A percentile compares a stretch with the other conserved stretches of the same genome.
phyloP scores from a whole-genome alignment of 2,329 filamentous ascomycete species.

The Colletotrichum neosansevieriae region DNA sequence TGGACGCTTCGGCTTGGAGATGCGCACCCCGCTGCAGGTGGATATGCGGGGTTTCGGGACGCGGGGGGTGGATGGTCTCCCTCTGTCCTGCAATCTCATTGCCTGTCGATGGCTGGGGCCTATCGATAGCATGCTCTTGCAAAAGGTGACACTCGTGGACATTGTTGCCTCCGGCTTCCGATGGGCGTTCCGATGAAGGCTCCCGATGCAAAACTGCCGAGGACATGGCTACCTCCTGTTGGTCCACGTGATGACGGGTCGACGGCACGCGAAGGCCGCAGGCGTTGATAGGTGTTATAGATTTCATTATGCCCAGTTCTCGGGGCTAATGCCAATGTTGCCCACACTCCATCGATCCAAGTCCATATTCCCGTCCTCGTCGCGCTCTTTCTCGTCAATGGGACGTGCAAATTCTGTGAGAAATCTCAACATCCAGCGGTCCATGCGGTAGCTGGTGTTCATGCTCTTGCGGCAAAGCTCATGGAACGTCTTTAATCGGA shows the following conservation, averaged over 20 bases:
- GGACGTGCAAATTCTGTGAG: slow-evolving; percentile 48
- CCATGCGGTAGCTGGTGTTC: slow-evolving; percentile 54
- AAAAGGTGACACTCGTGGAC: too few species aligned
- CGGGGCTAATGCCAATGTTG: slow-evolving; percentile 41
- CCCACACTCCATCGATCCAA: slow-evolving; percentile 41
- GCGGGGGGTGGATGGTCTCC: too few species aligned
- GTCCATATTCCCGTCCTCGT: slow-evolving; percentile 38
- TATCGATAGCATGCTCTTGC: too few species aligned
- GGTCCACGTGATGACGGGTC: too few species aligned
- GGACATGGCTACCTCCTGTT: too few species aligned
- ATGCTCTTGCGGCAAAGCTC: slow-evolving; percentile 53
- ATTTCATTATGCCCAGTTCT: slow-evolving; percentile 38
- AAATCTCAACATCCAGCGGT: slow-evolving; percentile 57
- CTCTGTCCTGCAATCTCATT: too few species aligned
- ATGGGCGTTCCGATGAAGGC: not conserved
- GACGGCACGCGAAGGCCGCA: too few species aligned
- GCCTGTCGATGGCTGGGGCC: too few species aligned
- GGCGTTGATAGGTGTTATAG: too few species aligned
- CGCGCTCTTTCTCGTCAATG: slow-evolving; percentile 47
- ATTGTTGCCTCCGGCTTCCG: too few species aligned
- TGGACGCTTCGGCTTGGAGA: not conserved
- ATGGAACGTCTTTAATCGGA: slow-evolving; percentile 56
- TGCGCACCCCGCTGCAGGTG: not conserved
- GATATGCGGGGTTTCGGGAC: slow-evolving; percentile 3
- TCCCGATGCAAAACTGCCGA: too few species aligned